Conservation (phyloP, 345 rosid genomes). For the Erysimum cheiranthoides region DNA sequence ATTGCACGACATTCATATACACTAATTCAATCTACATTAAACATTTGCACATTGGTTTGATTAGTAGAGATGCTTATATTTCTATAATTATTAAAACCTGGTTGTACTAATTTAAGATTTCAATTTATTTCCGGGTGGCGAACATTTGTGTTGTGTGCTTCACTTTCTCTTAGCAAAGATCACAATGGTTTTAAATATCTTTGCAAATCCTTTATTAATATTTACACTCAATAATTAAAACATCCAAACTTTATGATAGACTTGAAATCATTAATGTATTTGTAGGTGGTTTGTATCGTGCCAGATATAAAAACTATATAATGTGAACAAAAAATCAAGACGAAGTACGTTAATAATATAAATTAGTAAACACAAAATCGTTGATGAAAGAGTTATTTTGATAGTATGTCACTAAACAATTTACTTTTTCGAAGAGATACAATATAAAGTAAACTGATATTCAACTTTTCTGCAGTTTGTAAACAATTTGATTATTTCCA, state of each 20-base stretch:
- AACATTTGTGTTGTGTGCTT: conserved; percentile 30
- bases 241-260: conserved; percentile 15
- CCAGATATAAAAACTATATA: not conserved
- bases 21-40: not conserved
- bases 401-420: not conserved
- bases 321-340: not conserved
- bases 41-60: not conserved
- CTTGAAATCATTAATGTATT: not conserved
- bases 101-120: not conserved
- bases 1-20: not conserved
- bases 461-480: not conserved
- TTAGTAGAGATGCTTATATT: not conserved
- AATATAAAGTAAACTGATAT: not conserved
- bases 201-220: conserved; percentile 16
- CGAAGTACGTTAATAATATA: not conserved
- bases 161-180: conserved; percentile 32
- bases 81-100: not conserved
- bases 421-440: not conserved
- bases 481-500: not conserved
- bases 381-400: not conserved
- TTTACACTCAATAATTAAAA: conserved; percentile 9
- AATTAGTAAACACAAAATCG: not conserved
- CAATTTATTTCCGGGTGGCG: not conserved
- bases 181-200: conserved; percentile 22
- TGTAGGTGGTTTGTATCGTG: conserved; percentile 20